Conservation (phyloP, 129 eudicot species). For the Saposhnikovia divaricata region DNA sequence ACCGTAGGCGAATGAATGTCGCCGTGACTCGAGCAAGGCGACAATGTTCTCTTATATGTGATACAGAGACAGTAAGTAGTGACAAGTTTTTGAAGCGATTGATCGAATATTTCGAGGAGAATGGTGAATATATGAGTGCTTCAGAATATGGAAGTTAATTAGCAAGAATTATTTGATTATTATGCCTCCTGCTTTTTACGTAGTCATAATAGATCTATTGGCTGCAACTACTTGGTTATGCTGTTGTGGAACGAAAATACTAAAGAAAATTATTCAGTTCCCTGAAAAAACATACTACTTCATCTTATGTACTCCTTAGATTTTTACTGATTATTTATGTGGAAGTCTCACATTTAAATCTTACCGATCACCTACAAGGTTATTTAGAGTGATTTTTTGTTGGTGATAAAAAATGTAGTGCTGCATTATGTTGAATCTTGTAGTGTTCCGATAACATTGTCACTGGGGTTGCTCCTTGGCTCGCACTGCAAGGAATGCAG, state of each 20-base stretch:
- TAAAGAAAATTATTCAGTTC: background rate
- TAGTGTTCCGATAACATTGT: background rate
- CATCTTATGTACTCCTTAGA: background rate
- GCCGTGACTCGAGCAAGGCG: slow-evolving; percentile 99
- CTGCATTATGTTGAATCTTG: background rate
- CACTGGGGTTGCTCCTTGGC: background rate
- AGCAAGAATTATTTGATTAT: background rate
- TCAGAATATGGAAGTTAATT: slow-evolving; percentile 64
- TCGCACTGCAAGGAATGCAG: background rate
- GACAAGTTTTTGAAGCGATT: slow-evolving; percentile 82
- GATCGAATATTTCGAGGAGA: slow-evolving; percentile 87
- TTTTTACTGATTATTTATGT: background rate
- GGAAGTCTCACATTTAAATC: background rate
- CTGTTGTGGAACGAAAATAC: background rate
- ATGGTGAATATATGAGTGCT: slow-evolving; percentile 93
- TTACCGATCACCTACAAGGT: too few species aligned
- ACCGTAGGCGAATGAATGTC: slow-evolving; percentile 96
- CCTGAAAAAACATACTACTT: background rate
- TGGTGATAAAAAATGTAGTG: background rate
- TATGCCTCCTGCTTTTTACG: background rate
- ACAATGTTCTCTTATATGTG: slow-evolving; percentile 86
- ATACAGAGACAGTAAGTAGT: slow-evolving; percentile 88
- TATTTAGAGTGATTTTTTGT: background rate
- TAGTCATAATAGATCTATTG: background rate
- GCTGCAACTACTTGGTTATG: background rate